Base-by-base conservation (phyloP, 2,329 filamentous ascomycete species). In the Pseudogymnoascus sp. region DNA sequence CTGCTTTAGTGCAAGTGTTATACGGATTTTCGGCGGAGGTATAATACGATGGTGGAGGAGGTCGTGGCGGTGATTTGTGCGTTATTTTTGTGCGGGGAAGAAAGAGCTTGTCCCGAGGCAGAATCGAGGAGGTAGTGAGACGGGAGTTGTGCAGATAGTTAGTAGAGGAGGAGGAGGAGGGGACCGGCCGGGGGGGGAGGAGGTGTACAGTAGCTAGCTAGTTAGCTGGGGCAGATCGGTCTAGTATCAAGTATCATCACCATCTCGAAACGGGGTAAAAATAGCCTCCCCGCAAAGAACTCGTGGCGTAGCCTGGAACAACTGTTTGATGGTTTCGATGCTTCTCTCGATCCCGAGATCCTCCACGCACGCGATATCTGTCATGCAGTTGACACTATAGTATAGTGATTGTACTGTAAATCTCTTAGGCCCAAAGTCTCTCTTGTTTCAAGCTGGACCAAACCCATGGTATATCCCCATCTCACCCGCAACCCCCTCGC, bases 301-400 rank as follows among this genome's bases (percentile, higher is more conserved):
- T 57, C 28, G 51, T 57, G 51, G 51, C 28, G 28, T 57, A 57
- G 51, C 51, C 28, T 57, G 51, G 51, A 57, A 57, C 51, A 19
- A 14, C 8, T 11, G 1, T 25, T 7, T 8, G 41, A 23, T 23
- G 31, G 10, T 23, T 16, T 39, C n/a, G 37, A 41, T 41, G n/a
- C n/a, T 8, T 10, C n/a, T 54, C n/a, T 31, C 48, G 48, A 57
- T 57, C 48, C 28, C 48, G 48, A 57, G 48, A 57, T 57, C 25
- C 25, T 57, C 48, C 25, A 57, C 34, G 25, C 48, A 57, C n/a
- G n/a, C n/a, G n/a, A n/a, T n/a, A n/a, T n/a, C n/a, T n/a, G n/a
- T n/a, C n/a, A n/a, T n/a, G n/a, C n/a, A n/a, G n/a, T n/a, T n/a
- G n/a, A n/a, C n/a, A n/a, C n/a, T n/a, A n/a, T n/a, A n/a, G n/a